These are phyloP conservation scores for Cymbopogon flexuosus DNA, from an alignment of 202 grass and related monocot species.

Conservation along the genomic window DNA sequence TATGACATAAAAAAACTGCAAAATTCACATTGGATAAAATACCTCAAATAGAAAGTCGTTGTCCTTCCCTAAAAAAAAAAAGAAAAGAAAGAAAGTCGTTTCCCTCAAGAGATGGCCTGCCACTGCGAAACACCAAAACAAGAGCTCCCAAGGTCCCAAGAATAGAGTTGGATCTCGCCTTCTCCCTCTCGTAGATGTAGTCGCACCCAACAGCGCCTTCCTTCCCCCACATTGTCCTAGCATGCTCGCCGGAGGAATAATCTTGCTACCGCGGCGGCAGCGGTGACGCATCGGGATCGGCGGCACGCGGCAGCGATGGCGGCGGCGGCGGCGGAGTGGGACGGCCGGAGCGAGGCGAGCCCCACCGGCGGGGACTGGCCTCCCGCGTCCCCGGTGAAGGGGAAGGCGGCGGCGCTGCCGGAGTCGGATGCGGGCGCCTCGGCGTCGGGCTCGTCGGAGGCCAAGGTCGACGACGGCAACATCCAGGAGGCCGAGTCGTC, in stretches of 20 bases:
- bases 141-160: slow-evolving; percentile 4
- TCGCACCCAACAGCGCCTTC: not conserved
- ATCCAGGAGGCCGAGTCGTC: slow-evolving; percentile 97
- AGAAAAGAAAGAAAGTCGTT: not conserved
- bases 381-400: slow-evolving; percentile 48
- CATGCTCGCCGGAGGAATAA: slow-evolving; percentile 33
- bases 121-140: not conserved
- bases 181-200: slow-evolving; percentile 3
- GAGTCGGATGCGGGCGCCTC: slow-evolving; percentile 42
- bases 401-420: slow-evolving; percentile 29
- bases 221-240: slow-evolving; percentile 12
- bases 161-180: slow-evolving; percentile 48
- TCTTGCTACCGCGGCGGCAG: not conserved
- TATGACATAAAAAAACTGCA: not conserved
- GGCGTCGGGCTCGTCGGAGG: slow-evolving; percentile 47
- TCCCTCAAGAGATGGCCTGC: not conserved
- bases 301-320: not conserved
- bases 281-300: not conserved
- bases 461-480: slow-evolving; percentile 81
- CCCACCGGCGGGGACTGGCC: slow-evolving; percentile 3
- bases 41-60: not conserved
- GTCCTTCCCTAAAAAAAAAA: too few species aligned
- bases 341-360: slow-evolving; percentile 38
- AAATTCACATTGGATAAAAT: not conserved
- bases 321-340: slow-evolving; percentile 25